phyloP scores from a whole-genome alignment of 2,329 filamentous ascomycete species.

The Monilinia vaccinii-corymbosi region DNA sequence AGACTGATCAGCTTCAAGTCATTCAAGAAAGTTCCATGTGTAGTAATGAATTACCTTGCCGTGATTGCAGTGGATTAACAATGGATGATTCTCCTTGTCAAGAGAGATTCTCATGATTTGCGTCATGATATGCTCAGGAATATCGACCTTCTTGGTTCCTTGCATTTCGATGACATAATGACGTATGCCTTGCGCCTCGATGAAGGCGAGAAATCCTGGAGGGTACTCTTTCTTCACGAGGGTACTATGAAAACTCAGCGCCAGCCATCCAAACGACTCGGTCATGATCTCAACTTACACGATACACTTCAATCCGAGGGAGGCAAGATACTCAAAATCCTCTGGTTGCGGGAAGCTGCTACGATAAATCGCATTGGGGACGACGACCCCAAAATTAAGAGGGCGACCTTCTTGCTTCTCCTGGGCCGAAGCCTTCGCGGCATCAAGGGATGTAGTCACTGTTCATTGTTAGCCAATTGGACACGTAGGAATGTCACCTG shows the following conservation, averaged over 20 bases:
- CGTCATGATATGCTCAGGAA: slow-evolving; percentile 57
- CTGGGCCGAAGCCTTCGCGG: slow-evolving; percentile 13
- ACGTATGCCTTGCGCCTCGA: slow-evolving; percentile 56
- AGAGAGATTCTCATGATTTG: slow-evolving; percentile 63
- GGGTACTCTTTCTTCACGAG: slow-evolving; percentile 54
- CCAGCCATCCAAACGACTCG: not conserved
- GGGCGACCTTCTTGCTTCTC: slow-evolving; percentile 34
- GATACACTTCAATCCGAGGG: slow-evolving; percentile 66
- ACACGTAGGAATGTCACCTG: not conserved
- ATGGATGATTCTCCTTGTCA: slow-evolving; percentile 64
- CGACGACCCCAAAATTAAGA: slow-evolving; percentile 67
- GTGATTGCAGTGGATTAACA: slow-evolving; percentile 89
- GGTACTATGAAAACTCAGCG: slow-evolving; percentile 37
- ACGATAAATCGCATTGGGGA: slow-evolving; percentile 61
- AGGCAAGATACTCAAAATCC: slow-evolving; percentile 61
- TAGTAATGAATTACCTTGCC: slow-evolving; percentile 51
- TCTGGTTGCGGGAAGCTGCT: slow-evolving; percentile 68
- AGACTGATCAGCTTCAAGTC: slow-evolving; percentile 13
- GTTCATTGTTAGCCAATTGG: slow-evolving; percentile 9
- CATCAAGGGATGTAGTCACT: slow-evolving; percentile 14
- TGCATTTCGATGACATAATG: slow-evolving; percentile 71
- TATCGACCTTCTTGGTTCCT: slow-evolving; percentile 77
- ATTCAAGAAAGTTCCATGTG: not conserved
- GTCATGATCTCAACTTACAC: slow-evolving; percentile 45
- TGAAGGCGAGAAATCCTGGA: slow-evolving; percentile 49